Evolutionary conservation across 257 asterid genomes (phyloP), one percentile per base, ranked within the genome.

Genomic region (Solanum virginianum): DNA sequence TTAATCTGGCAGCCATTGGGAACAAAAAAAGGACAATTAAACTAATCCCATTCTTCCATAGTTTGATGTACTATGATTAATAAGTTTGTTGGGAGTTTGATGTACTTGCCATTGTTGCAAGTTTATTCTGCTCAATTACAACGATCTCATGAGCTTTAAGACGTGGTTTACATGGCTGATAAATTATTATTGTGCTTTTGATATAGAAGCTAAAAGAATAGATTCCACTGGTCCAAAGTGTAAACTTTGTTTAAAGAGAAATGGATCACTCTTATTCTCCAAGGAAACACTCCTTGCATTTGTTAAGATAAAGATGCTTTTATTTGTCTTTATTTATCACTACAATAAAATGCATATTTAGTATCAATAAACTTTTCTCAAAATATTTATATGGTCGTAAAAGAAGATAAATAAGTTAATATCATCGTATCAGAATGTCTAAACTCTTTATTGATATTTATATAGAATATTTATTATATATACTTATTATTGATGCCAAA

Each of bases 1-100:
- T 87, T 86, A 66, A 80, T 88, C 86, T 63, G 92, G 88, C 86
- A 80, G 81, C 69, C 71, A 80, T 82, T 51, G 36, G 66, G 81
- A 85, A 85, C 53, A 56, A 84, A 17, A 62, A 32, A 55, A 87
- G 85, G 72, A 18, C 75, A 68, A 68, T 17, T 45, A 79, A 86
- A 83, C 51, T n/a, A 45, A 56, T 32, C 32, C 22, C 29, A 14
- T 36, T 26, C 43, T 59, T 60, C 39, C 49, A 22, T 75, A 47
- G 60, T 75, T 75, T 49, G 81, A 47, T 47, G 43, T 75, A 75
- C 49, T 54, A 4, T 2, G 47, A 81, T 24, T 47, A 54, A 72
- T 43, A 56, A 18, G 41, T 56, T 82, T 70, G 57, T 43, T 68
- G 84, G 54, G 65, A 66, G 69, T n/a, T n/a, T n/a, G n/a, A n/a